A percentile compares a stretch with the other conserved stretches of the same genome.
phyloP scores from a whole-genome alignment of 2,329 filamentous ascomycete genomes.

The Colletotrichum sp. region DNA sequence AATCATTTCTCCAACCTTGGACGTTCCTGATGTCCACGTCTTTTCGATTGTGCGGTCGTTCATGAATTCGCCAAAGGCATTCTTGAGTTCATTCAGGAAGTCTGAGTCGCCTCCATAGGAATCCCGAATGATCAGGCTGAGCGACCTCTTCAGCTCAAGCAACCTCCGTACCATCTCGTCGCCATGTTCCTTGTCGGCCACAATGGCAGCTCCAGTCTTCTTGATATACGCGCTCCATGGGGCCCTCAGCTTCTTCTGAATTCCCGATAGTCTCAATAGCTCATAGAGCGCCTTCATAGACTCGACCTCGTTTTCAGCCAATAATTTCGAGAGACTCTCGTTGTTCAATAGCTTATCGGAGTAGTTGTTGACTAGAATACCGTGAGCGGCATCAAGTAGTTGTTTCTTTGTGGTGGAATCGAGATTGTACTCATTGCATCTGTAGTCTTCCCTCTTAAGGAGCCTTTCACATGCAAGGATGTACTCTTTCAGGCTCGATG shows the following conservation, averaged over 20 bases:
- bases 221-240: conserved; percentile 84
- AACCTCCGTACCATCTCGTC: conserved; percentile 88
- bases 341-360: conserved; percentile 69
- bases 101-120: conserved; percentile 80
- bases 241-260: conserved; percentile 71
- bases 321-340: conserved; percentile 72
- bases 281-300: conserved; percentile 80
- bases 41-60: conserved; percentile 80
- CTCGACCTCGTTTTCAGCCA: conserved; percentile 71
- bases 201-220: conserved; percentile 74
- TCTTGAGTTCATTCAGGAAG: conserved; percentile 78
- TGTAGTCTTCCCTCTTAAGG: conserved; percentile 72
- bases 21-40: conserved; percentile 81
- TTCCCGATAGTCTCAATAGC: conserved; percentile 73
- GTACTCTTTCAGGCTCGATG: conserved; percentile 73
- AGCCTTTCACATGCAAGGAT: conserved; percentile 72
- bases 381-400: conserved; percentile 75
- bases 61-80: conserved; percentile 89
- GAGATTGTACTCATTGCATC: conserved; percentile 82
- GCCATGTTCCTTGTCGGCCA: conserved; percentile 78
- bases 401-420: conserved; percentile 83
- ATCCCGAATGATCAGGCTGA: conserved; percentile 78
- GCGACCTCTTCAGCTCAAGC: conserved; percentile 77
- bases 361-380: conserved; percentile 72
- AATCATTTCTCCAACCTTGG: conserved; percentile 98